Conservation (phyloP, 257 asterid genomes). For the Voacanga thouarsii region DNA sequence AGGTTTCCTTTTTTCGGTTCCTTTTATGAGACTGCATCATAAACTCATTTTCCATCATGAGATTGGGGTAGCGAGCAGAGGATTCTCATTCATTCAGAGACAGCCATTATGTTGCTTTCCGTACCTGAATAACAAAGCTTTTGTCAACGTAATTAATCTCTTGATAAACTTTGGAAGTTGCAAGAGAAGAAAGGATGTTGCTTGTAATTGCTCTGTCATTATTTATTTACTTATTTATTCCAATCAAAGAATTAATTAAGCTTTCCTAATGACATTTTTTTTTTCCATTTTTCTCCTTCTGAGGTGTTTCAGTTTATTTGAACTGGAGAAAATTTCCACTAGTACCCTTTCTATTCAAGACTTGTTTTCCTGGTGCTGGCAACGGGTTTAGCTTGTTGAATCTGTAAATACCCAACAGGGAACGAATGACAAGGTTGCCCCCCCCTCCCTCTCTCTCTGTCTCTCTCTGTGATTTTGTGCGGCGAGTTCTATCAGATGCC, state of each 20-base stretch:
- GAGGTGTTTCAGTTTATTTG: neutral
- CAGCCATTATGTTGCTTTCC: neutral
- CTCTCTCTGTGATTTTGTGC: constrained; percentile 75
- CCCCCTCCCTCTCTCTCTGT: too few relatives aligned
- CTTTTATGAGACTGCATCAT: neutral
- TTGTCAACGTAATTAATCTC: neutral
- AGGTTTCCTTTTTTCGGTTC: neutral
- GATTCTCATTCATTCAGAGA: constrained; percentile 2
- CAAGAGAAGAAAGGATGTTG: neutral
- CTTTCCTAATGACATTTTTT: neutral
- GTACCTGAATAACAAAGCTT: neutral
- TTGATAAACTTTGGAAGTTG: neutral
- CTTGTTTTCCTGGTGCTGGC: neutral
- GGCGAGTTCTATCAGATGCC: constrained; percentile 76
- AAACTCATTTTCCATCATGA: neutral
- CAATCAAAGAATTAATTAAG: neutral
- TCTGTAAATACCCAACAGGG: constrained; percentile 43
- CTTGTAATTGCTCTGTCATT: neutral
- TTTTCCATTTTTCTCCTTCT: neutral
- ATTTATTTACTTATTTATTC: neutral
- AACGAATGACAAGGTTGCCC: constrained; percentile 69
- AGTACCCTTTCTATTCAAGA: neutral
- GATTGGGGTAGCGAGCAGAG: neutral
- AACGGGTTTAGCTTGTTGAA: constrained; percentile 12
- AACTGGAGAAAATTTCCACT: neutral